phyloP scores from a whole-genome alignment of 768 basidiomycete species.

The Tulasnella sp. region DNA sequence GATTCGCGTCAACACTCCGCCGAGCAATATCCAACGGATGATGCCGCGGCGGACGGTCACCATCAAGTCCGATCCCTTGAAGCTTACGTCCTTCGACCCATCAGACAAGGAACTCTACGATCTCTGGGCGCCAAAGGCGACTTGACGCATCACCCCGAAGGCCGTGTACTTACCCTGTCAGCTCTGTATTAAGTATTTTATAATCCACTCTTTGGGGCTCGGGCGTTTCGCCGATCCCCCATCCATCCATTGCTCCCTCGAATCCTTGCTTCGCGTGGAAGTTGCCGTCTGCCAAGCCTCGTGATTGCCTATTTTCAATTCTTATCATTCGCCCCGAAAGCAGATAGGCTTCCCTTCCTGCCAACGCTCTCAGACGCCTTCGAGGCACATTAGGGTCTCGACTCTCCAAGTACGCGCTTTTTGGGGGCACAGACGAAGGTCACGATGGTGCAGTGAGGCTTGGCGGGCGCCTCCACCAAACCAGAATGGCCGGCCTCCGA shows the following conservation, averaged over 20 bases:
- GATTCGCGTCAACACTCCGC: constrained; percentile 33
- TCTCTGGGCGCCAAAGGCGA: constrained; percentile 58
- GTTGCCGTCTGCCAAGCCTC: neutral
- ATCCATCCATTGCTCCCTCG: neutral
- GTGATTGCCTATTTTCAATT: neutral
- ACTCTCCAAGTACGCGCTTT: neutral
- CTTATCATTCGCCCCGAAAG: neutral
- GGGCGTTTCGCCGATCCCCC: neutral
- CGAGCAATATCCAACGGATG: constrained; percentile 13
- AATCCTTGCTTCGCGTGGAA: neutral
- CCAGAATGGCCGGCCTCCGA: neutral
- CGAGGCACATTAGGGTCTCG: neutral
- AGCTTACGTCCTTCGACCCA: constrained; percentile 70
- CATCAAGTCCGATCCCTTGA: constrained; percentile 61
- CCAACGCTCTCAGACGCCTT: neutral
- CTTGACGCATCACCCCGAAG: neutral
- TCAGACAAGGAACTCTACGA: constrained; percentile 72
- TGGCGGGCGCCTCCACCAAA: neutral
- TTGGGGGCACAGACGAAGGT: neutral
- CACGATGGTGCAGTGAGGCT: neutral
- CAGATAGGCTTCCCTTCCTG: neutral
- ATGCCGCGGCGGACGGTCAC: constrained; percentile 38
- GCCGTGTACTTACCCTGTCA: neutral
- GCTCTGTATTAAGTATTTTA: neutral
- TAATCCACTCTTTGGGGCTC: neutral